A percentile compares a stretch with the other conserved stretches of the same genome.
These are phyloP conservation scores for Fusarium brachygibbosum DNA, from an alignment of 2,329 filamentous ascomycete species.

Conservation along the genomic window DNA sequence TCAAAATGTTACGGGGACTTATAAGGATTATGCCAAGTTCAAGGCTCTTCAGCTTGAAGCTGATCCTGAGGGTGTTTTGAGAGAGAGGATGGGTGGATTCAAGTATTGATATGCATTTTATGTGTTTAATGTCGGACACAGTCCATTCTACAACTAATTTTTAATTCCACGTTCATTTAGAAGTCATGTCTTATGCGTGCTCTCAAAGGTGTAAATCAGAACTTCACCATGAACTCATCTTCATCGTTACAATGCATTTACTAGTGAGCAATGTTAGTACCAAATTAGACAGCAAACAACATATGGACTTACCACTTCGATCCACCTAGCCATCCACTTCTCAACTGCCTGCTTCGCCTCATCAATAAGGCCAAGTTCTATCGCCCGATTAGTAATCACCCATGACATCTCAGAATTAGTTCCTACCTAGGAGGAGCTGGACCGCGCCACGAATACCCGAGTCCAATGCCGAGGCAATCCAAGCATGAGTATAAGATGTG, in stretches of 20 bases:
- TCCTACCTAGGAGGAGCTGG: not conserved
- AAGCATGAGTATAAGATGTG: conserved; percentile 18
- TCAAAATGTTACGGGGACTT: conserved; percentile 21
- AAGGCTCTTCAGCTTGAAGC: conserved; percentile 9
- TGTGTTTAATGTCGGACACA: too few species aligned
- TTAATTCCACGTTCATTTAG: too few species aligned
- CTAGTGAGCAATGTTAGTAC: not conserved
- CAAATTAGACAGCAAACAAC: fast-evolving
- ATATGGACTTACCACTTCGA: conserved; percentile 7
- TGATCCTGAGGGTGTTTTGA: conserved; percentile 15
- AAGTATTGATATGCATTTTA: conserved; percentile 1
- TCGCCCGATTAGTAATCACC: fast-evolving
- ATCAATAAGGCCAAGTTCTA: conserved; percentile 18
- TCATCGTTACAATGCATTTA: not conserved
- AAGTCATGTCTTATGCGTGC: too few species aligned
- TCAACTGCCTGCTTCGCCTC: conserved; percentile 16
- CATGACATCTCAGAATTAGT: fast-evolving
- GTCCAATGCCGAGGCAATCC: conserved; percentile 20
- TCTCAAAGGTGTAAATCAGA: too few species aligned
- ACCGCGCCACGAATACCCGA: conserved; percentile 17
- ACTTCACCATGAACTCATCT: fast-evolving
- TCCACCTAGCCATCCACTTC: conserved; percentile 31
- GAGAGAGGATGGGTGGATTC: conserved; percentile 14
- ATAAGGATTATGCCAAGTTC: conserved; percentile 19
- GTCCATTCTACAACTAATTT: not conserved